These are phyloP conservation scores for Fusarium verrucosum DNA, from an alignment of 2,329 filamentous ascomycete genomes.

Conservation along the genomic window DNA sequence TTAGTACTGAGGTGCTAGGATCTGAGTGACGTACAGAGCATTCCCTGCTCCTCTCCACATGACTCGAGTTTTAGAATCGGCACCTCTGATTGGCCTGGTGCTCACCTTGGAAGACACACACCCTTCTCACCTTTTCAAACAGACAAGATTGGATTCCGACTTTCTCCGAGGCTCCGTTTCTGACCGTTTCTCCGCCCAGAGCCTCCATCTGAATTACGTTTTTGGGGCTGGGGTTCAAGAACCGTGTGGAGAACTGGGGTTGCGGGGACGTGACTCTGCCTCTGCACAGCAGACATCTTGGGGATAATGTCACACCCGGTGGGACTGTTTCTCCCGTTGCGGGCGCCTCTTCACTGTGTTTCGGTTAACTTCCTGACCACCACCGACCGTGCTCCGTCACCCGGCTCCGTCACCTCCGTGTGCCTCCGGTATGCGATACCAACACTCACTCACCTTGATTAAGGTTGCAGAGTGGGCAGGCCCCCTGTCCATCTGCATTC, in stretches of 20 bases:
- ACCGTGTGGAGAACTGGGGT: conserved; percentile 32
- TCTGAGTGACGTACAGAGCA: conserved; percentile 36
- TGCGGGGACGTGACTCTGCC: conserved; percentile 10
- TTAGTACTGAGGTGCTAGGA: too few species aligned
- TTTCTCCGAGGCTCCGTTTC: conserved; percentile 38
- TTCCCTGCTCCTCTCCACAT: conserved; percentile 29
- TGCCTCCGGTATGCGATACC: conserved; percentile 28
- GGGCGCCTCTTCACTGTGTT: conserved; percentile 36
- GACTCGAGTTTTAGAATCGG: not conserved
- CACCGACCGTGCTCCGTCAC: conserved; percentile 34
- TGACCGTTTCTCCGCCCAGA: conserved; percentile 36
- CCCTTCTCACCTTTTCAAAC: conserved; percentile 27
- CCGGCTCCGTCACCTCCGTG: conserved; percentile 35
- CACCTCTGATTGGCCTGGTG: conserved; percentile 23
- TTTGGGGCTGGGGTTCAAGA: conserved; percentile 34
- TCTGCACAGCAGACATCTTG: not conserved
- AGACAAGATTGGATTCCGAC: conserved; percentile 33
- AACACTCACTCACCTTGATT: conserved; percentile 15
- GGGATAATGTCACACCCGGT: conserved; percentile 22
- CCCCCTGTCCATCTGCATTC: not conserved
- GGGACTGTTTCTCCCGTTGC: conserved; percentile 26
- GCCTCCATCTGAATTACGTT: conserved; percentile 43
- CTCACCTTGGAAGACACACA: conserved; percentile 21
- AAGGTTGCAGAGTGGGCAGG: not conserved
- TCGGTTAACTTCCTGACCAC: conserved; percentile 44